A percentile compares a stretch with the other conserved stretches of the same genome.
Conservation (phyloP, 176 grass and related monocot species). For the Carex parvula region DNA sequence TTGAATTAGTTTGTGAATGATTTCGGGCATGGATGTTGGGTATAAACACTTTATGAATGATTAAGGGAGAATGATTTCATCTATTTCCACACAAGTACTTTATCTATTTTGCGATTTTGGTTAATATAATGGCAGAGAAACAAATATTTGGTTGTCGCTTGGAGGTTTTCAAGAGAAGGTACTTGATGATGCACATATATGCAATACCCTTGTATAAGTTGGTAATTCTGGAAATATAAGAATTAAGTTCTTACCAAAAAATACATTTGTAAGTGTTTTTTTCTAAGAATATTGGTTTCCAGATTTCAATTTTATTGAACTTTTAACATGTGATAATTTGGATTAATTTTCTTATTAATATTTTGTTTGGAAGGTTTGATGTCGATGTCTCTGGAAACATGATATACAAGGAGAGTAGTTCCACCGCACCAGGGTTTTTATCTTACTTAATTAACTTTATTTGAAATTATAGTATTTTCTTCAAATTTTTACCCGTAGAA, state of each 20-base stretch:
- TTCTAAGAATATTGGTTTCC: conserved; percentile 11
- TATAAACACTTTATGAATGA: no score
- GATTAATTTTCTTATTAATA: conserved; percentile 13
- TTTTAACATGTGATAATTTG: neutral
- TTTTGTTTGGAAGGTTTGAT: conserved; percentile 68
- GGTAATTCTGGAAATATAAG: conserved; percentile 57
- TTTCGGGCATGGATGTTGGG: no score
- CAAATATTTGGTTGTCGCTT: conserved; percentile 83
- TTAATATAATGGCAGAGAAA: conserved; percentile 46
- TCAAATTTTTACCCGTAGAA: neutral
- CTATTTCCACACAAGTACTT: neutral
- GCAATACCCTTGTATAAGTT: conserved; percentile 86
- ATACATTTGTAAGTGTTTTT: conserved; percentile 79
- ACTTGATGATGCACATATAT: conserved; percentile 58
- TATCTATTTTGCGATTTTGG: neutral
- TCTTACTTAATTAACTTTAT: conserved; percentile 11
- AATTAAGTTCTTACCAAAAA: neutral
- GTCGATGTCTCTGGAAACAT: conserved; percentile 96
- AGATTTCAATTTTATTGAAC: conserved; percentile 17
- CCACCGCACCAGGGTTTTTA: conserved; percentile 48
- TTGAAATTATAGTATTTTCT: neutral
- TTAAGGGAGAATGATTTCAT: neutral
- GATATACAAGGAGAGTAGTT: conserved; percentile 90
- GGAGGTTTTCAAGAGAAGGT: conserved; percentile 97
- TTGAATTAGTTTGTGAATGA: no score